These are phyloP conservation scores for Tricholoma furcatifolium DNA, from an alignment of 768 basidiomycete species.

Conservation along the genomic window DNA sequence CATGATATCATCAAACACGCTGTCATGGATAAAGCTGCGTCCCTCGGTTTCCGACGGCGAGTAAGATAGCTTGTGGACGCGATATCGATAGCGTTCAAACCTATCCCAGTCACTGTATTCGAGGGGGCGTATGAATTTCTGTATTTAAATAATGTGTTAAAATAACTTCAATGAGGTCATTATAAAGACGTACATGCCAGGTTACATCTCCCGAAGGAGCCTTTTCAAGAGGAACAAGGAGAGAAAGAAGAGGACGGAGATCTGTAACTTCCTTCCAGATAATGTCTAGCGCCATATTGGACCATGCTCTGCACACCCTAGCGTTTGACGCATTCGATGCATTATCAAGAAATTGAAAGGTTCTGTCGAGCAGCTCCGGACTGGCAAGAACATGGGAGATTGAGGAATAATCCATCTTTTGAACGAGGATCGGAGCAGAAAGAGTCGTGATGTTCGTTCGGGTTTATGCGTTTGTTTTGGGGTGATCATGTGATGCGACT, in stretches of 20 bases:
- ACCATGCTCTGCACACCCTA: conserved; percentile 46
- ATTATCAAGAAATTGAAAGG: conserved; percentile 48
- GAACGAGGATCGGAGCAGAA: no score
- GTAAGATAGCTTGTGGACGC: conserved; percentile 40
- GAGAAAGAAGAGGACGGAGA: conserved; percentile 41
- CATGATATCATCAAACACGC: conserved; percentile 53
- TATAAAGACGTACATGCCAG: neutral
- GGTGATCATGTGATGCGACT: no score
- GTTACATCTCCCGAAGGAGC: conserved; percentile 18
- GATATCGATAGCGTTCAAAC: conserved; percentile 52
- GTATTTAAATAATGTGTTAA: neutral
- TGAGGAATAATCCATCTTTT: neutral
- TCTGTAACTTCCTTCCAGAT: conserved; percentile 57
- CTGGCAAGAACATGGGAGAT: conserved; percentile 45
- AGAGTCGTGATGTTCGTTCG: no score
- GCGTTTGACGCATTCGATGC: conserved; percentile 43
- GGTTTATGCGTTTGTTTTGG: no score
- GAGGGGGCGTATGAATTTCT: conserved; percentile 43
- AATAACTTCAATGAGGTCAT: neutral
- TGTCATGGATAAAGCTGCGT: conserved; percentile 14
- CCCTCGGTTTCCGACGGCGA: conserved; percentile 13
- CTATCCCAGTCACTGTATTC: conserved; percentile 52
- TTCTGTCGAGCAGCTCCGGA: conserved; percentile 58
- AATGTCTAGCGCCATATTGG: conserved; percentile 50
- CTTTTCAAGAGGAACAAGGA: conserved; percentile 43